These are phyloP conservation scores for Tuctoria greenei DNA, from an alignment of 176 grass and related monocot genomes.

Conservation along the genomic window DNA sequence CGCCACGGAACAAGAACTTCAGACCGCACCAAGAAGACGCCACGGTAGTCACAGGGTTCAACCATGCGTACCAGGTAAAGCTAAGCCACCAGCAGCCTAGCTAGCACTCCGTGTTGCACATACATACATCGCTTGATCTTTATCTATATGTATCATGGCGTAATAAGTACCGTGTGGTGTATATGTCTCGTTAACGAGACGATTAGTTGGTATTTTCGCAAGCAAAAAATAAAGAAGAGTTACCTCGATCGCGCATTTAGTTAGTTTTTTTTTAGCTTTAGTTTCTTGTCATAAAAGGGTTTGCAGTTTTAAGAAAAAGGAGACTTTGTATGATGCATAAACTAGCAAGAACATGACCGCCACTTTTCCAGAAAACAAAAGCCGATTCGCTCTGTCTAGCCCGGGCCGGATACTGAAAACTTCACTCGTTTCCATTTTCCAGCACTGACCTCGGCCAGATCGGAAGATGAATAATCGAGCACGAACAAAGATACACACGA, in stretches of 20 bases:
- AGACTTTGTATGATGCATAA: background rate
- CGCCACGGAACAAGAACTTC: background rate
- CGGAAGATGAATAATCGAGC: background rate
- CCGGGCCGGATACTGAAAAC: background rate
- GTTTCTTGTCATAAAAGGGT: background rate
- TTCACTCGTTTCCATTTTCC: background rate
- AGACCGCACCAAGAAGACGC: slow-evolving; percentile 21
- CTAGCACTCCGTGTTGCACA: background rate
- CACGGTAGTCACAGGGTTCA: slow-evolving; percentile 34
- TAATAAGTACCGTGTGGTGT: too few species aligned
- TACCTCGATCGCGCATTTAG: background rate
- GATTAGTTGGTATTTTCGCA: background rate
- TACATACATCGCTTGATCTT: too few species aligned
- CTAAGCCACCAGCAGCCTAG: background rate
- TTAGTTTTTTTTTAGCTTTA: background rate
- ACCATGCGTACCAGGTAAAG: slow-evolving; percentile 20
- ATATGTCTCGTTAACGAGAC: too few species aligned
- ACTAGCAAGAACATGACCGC: background rate
- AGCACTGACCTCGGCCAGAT: background rate
- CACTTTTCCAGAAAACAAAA: slow-evolving; percentile 26
- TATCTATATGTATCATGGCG: too few species aligned
- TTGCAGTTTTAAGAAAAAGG: background rate
- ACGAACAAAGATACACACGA: background rate
- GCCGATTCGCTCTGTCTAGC: too few species aligned
- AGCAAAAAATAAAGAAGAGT: background rate